Conservation (phyloP, 805 yeast species). For the Nakazawaea siamensis region DNA sequence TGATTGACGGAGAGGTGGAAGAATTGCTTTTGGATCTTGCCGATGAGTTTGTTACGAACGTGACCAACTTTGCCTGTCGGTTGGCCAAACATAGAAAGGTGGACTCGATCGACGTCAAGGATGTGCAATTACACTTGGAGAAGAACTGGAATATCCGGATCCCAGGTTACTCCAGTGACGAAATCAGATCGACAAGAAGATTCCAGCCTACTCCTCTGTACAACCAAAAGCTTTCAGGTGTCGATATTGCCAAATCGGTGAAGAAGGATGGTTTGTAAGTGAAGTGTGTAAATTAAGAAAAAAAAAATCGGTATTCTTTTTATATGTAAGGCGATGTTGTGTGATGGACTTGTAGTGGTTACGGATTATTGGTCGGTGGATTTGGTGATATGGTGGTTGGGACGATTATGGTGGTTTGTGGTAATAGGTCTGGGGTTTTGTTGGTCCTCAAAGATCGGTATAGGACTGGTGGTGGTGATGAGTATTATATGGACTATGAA, state of each 20-base stretch:
- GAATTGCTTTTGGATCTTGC: conserved; percentile 87
- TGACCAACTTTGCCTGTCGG: conserved; percentile 89
- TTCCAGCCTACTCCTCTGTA: conserved; percentile 60
- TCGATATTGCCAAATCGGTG: conserved; percentile 55
- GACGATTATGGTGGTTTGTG: too few species aligned
- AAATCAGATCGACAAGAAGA: conserved; percentile 68
- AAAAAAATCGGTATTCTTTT: neutral
- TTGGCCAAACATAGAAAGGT: conserved; percentile 91
- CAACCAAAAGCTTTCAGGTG: conserved; percentile 61
- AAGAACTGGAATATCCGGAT: conserved; percentile 91
- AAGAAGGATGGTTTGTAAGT: conserved; percentile 30
- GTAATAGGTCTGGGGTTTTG: too few species aligned
- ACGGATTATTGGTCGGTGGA: neutral
- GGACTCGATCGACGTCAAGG: conserved; percentile 80
- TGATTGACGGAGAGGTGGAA: conserved; percentile 92
- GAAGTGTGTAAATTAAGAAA: neutral
- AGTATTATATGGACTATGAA: too few species aligned
- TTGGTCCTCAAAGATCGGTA: too few species aligned
- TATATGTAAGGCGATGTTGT: neutral
- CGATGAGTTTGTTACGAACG: conserved; percentile 88
- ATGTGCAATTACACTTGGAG: conserved; percentile 85
- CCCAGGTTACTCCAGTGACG: conserved; percentile 92
- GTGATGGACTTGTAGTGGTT: neutral
- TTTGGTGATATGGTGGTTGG: neutral
- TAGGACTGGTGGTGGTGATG: too few species aligned